phyloP scores from a whole-genome alignment of 139 green algal species.

The Tetraselmis striata region DNA sequence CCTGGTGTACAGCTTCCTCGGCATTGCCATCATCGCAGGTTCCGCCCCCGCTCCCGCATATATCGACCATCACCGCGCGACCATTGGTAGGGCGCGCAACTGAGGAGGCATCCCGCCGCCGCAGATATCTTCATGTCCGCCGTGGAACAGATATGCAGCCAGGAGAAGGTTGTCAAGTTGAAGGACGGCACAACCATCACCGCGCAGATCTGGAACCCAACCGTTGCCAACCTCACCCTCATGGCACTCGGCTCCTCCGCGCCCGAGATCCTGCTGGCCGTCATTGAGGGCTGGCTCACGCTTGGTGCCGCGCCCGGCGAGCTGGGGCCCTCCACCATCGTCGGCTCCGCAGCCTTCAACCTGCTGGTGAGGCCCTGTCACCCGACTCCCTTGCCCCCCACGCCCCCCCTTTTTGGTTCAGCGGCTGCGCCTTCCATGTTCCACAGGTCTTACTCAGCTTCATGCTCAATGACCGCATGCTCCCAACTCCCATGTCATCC shows the following conservation, averaged over 20 bases:
- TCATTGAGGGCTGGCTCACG: constrained; percentile 14
- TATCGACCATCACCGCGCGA: background rate
- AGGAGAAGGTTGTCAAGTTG: constrained; percentile 7
- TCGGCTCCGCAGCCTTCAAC: constrained; percentile 14
- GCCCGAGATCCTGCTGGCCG: constrained; percentile 35
- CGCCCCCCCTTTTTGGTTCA: background rate
- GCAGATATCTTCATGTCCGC: constrained; percentile 13
- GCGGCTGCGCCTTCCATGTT: too few relatives aligned
- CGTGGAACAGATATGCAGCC: background rate
- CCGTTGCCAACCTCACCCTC: constrained; percentile 39
- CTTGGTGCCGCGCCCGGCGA: constrained; percentile 2
- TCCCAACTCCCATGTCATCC: too few relatives aligned
- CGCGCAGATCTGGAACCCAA: constrained; percentile 35
- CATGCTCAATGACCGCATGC: too few relatives aligned
- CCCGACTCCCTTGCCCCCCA: background rate
- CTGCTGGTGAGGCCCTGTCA: background rate
- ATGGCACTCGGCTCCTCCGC: constrained; percentile 39
- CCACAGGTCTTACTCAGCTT: too few relatives aligned
- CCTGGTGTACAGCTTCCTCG: constrained; percentile 14
- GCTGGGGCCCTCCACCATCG: constrained; percentile 12
- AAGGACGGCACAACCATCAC: background rate
- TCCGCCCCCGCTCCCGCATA: background rate
- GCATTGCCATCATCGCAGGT: constrained; percentile 8
- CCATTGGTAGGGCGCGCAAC: too few relatives aligned
- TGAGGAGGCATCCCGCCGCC: background rate